Base-by-base conservation (phyloP, 2,329 filamentous ascomycete genomes). In the Cladosporium sp. region DNA sequence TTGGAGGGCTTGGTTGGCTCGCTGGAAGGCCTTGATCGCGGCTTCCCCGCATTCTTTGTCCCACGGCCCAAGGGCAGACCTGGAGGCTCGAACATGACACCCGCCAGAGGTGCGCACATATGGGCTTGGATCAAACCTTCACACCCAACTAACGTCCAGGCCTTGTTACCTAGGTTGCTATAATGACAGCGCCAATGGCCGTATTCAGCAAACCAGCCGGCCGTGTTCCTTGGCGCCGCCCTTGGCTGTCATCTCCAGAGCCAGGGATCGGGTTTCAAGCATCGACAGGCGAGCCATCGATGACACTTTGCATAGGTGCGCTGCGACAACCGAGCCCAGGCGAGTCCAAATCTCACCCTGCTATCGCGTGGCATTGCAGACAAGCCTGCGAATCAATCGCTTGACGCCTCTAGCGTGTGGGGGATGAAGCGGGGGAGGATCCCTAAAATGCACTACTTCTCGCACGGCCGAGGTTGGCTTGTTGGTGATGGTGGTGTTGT, bases 291-390 rank as follows among this genome's bases (percentile, higher is more conserved):
- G 32, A 36, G 13, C 22, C 22, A 47, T 38, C 43, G 43, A 39
- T 39, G 43, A 47, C 37, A 41, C 13, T 18, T 27, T 17, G 37
- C 45, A 22, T 36, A 29, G 45, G 45, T 24, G 15, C 24, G 37
- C 37, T 41, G 45, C 37, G 19, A 7, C 37, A 41, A 29, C 22
- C 37, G 37, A 48, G 37, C 34, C 45, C 11, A 48, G 45, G 37
- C 45, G 44, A 38, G 44, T 20, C 45, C 27, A 41, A n/a, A 48
- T 41, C 39, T 41, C 19, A 27, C 22, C 13, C 32, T 36, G 32
- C 32, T 17, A n/a, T 36, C 32, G 32, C 32, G 32, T 36, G 32
- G 32, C 32, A 36, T 36, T 17, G 32, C 32, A 36, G 32, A 27
- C 15, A 36, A 36, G 32, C 32, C 22, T 27, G 22, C 9, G 22